These are phyloP conservation scores for Malassezia restricta DNA, from an alignment of 1,284 basidiomycete genomes.

Conservation along the genomic window DNA sequence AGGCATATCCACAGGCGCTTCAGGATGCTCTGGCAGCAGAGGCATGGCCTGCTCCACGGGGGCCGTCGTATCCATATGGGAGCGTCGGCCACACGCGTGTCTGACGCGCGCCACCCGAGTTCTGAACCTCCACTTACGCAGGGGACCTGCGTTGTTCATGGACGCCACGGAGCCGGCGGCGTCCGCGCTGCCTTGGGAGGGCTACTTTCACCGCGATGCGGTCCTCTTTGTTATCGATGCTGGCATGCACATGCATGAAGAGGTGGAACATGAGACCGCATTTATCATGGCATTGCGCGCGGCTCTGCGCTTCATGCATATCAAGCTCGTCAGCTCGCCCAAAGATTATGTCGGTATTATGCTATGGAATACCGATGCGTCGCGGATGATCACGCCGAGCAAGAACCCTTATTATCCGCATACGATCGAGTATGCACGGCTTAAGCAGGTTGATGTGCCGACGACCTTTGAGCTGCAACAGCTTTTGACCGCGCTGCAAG, in stretches of 20 bases:
- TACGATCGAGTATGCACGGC: constrained; percentile 53
- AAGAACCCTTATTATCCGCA: constrained; percentile 5
- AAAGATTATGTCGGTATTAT: constrained; percentile 77
- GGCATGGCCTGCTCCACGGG: too few relatives aligned
- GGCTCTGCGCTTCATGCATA: constrained; percentile 70
- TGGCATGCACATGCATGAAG: constrained; percentile 61
- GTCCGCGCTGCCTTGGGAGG: constrained; percentile 15
- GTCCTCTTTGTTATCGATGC: constrained; percentile 80
- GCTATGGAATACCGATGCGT: constrained; percentile 68
- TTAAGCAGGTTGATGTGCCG: constrained; percentile 65
- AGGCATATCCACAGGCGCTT: too few relatives aligned
- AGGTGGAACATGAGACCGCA: constrained; percentile 32
- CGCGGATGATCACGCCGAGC: constrained; percentile 7
- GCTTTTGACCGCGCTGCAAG: constrained; percentile 39
- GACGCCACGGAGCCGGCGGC: background rate
- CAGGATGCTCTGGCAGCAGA: too few relatives aligned
- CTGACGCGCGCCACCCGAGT: too few relatives aligned
- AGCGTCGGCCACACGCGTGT: too few relatives aligned
- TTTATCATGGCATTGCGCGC: constrained; percentile 60
- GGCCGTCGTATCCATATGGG: too few relatives aligned
- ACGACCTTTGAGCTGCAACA: constrained; percentile 43
- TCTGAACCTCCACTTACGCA: background rate
- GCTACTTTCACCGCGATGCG: constrained; percentile 23
- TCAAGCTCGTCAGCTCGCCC: constrained; percentile 74
- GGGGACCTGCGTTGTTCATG: background rate